A percentile compares a stretch with the other conserved stretches of the same genome.
Evolutionary conservation across 306 rosid species (phyloP).

Genomic region (Corylus heterophylla): DNA sequence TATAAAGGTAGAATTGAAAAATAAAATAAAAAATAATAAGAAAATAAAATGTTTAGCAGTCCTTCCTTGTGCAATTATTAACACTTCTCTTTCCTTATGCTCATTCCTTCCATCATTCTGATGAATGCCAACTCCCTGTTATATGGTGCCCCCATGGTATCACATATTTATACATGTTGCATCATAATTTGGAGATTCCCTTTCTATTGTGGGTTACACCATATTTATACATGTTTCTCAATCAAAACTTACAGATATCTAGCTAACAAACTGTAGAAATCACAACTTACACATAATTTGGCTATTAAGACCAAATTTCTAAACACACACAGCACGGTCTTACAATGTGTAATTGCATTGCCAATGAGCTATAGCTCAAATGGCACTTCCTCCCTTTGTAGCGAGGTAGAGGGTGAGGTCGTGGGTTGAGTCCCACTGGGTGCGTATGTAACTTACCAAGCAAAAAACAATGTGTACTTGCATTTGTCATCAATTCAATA

Average conservation of each 20-base stretch:
- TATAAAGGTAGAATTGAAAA: background rate
- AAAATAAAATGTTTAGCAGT: too few relatives aligned
- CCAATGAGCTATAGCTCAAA: too few relatives aligned
- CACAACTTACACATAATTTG: background rate
- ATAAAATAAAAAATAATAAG: too few relatives aligned
- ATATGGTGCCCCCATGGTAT: too few relatives aligned
- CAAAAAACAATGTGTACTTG: background rate
- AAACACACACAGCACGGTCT: background rate
- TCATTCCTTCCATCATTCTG: too few relatives aligned
- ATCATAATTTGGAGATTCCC: background rate
- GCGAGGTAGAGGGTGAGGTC: too few relatives aligned
- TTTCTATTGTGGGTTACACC: background rate
- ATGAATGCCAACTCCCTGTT: too few relatives aligned
- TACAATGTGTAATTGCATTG: background rate
- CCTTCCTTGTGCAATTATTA: too few relatives aligned
- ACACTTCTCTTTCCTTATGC: too few relatives aligned
- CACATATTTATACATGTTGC: background rate
- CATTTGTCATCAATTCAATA: background rate
- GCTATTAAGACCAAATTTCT: background rate
- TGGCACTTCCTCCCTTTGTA: too few relatives aligned
- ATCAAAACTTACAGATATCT: background rate
- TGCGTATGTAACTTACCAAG: too few relatives aligned
- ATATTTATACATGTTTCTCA: background rate
- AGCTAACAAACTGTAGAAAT: background rate
- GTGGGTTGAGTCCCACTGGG: too few relatives aligned